Base-by-base conservation (phyloP, 2,329 filamentous ascomycete genomes). In the Stemphylium vesicarium region DNA sequence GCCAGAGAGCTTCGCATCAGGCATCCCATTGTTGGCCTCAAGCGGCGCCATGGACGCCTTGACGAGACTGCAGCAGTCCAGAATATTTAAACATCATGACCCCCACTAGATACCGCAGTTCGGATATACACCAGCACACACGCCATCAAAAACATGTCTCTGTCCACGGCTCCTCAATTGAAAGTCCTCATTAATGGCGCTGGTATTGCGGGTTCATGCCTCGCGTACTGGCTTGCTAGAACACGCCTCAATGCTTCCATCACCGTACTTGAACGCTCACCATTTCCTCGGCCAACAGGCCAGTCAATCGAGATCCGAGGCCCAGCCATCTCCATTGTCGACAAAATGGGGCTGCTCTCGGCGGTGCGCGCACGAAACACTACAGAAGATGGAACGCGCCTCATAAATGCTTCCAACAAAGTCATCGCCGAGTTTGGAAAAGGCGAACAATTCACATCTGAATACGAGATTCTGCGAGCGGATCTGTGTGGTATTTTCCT, bases 291-390 rank as follows among this genome's bases (percentile, higher is more conserved):
- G 11, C 69, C 66, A 4, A 75, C 75, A 20, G 80, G 80, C 2
- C 78, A 80, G 53, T 73, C 78, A 16, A 66, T 82, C 36, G 80
- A 82, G 56, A 74, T 82, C 3, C 78, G 79, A 24, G 77, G 72
- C 2, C 60, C 72, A 4, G 79, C 75, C 0, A 68, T 81, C 13
- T 67, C 76, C 6, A 69, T 80, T 11, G 76, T 81, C 39, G 63
- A 68, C 18, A 71, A 69, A 32, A 73, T 81, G 59, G 77, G 77
- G 1, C 59, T 81, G 13, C 71, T 78, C 40, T 58, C 64, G 1
- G 65, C 65, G 0, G 70, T 82, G 26, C 73, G 74, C 9, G 61
- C 63, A 1, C 62, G 65, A 4, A 66, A 70, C 13, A 78, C 77
- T 2, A 69, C 71, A 10, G 80, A 81, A 61, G 64, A 67, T 18